A percentile compares a stretch with the other conserved stretches of the same genome.
phyloP scores from a whole-genome alignment of 352 stramenopile species.

The Pythium vanterpoolii region DNA sequence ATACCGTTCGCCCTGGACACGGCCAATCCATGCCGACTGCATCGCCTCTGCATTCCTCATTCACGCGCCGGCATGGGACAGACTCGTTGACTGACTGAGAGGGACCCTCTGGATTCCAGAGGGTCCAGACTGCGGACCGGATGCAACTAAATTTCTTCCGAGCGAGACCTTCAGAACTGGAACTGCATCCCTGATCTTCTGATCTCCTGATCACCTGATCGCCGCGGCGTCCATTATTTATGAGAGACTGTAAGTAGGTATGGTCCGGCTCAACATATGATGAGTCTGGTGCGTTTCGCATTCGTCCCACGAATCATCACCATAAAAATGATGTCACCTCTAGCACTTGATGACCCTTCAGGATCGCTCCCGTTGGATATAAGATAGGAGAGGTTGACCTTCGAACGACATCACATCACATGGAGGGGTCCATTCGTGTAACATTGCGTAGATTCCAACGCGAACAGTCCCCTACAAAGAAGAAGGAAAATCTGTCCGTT shows the following conservation, averaged over 20 bases:
- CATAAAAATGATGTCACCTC: neutral
- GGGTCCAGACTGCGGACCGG: no score
- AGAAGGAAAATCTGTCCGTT: constrained; percentile 23
- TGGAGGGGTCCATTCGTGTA: neutral
- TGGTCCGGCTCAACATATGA: no score
- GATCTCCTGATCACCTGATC: no score
- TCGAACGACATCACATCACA: neutral
- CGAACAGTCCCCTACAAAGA: constrained; percentile 15
- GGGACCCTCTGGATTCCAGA: neutral
- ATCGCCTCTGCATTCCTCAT: no score
- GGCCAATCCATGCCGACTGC: no score
- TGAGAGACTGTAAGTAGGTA: neutral
- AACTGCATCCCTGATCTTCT: neutral
- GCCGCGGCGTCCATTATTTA: neutral
- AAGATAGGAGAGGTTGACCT: neutral
- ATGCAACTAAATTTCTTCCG: no score
- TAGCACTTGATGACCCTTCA: neutral
- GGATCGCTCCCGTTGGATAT: neutral
- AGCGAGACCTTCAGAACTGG: neutral
- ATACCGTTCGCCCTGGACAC: no score
- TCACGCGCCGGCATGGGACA: neutral
- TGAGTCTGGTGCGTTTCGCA: no score
- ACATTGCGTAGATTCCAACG: constrained; percentile 4
- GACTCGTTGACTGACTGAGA: neutral
- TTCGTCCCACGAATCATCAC: neutral